phyloP scores from a whole-genome alignment of 2,329 filamentous ascomycete species.

The Fusarium graminum region DNA sequence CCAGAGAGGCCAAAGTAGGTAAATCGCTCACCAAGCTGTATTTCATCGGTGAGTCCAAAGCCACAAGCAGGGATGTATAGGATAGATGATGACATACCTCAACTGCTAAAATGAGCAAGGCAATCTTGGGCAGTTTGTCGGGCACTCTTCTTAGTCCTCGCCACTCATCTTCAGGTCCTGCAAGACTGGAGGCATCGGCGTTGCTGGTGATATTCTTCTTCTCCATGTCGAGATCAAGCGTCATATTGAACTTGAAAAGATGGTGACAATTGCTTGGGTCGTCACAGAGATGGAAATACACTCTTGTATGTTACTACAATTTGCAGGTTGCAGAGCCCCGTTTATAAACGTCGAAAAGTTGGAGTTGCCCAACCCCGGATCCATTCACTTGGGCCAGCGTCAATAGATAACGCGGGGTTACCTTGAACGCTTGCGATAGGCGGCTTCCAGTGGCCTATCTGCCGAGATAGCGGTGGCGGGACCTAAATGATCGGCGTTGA shows the following conservation, averaged over 20 bases:
- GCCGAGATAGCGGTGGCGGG: constrained; percentile 8
- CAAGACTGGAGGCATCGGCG: constrained; percentile 3
- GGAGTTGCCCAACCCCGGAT: constrained; percentile 8
- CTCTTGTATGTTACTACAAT: not conserved
- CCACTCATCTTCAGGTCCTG: constrained; percentile 1
- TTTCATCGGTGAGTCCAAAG: too few species aligned
- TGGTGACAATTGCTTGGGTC: too few species aligned
- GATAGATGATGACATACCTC: not conserved
- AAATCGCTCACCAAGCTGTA: constrained; percentile 21
- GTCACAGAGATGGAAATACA: rapidly evolving
- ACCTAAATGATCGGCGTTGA: constrained; percentile 4
- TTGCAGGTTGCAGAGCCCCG: not conserved
- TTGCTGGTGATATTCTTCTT: not conserved
- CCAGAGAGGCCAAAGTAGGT: constrained; percentile 22
- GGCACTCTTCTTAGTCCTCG: constrained; percentile 11
- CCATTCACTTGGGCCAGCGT: not conserved
- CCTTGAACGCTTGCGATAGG: not conserved
- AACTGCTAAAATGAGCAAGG: not conserved
- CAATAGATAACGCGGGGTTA: constrained; percentile 16
- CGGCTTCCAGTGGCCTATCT: constrained; percentile 15
- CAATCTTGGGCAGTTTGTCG: constrained; percentile 14
- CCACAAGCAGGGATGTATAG: too few species aligned
- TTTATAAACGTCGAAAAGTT: constrained; percentile 5
- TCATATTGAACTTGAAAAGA: not conserved
- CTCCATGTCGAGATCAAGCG: not conserved